phyloP scores from a whole-genome alignment of 148 eudicot species.

The Fagopyrum tataricum region DNA sequence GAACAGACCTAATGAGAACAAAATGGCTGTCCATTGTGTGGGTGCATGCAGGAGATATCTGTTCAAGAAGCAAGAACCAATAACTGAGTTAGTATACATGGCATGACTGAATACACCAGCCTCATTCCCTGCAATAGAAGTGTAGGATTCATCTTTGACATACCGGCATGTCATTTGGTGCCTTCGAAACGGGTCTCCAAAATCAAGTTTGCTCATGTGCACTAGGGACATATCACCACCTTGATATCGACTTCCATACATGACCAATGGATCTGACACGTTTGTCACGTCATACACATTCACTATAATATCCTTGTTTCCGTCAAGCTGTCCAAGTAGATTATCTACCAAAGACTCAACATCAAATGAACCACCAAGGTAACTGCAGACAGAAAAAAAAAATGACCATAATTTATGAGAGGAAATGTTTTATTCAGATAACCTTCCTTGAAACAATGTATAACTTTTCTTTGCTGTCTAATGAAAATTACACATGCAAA shows the following conservation, averaged over 20 bases:
- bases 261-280: slow-evolving; percentile 48
- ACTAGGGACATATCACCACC: slow-evolving; percentile 47
- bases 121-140: not conserved
- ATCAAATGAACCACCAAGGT: slow-evolving; percentile 75
- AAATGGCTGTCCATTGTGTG: slow-evolving; percentile 36
- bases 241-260: slow-evolving; percentile 51
- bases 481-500: not conserved
- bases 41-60: slow-evolving; percentile 62
- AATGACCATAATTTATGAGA: not conserved
- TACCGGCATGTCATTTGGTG: slow-evolving; percentile 68
- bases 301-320: slow-evolving; percentile 49
- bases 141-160: slow-evolving; percentile 1
- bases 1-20: slow-evolving; percentile 22
- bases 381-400: slow-evolving; percentile 25
- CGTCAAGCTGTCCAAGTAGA: slow-evolving; percentile 65
- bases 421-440: not conserved
- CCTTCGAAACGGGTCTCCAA: slow-evolving; percentile 68
- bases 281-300: slow-evolving; percentile 65
- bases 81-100: not conserved
- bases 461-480: not conserved
- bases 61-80: slow-evolving; percentile 12
- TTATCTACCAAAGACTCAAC: slow-evolving; percentile 72
- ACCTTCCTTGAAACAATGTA: not conserved
- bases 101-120: not conserved
- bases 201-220: slow-evolving; percentile 53